Evolutionary conservation across 768 basidiomycete genomes (phyloP), one percentile per base, ranked within the genome.

Genomic region (Serendipita sp.): DNA sequence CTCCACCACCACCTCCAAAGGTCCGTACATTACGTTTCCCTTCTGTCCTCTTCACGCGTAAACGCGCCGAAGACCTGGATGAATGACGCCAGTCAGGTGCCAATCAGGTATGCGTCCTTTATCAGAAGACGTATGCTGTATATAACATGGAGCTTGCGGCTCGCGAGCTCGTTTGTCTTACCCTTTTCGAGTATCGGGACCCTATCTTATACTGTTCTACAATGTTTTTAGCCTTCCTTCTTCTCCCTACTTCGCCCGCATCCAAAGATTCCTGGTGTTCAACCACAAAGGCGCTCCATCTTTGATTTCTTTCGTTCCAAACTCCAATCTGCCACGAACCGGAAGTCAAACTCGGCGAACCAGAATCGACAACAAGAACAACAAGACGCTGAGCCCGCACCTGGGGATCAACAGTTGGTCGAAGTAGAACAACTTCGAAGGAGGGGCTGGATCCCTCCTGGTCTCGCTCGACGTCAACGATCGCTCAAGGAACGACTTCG

Each of bases 181-280:
- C 11, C 28, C 1, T 54, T 54, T 15, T 54, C 53, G 24, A 24
- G 1, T 54, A 54, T 30, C 1, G 11, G 11, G 16, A 51, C 5
- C 30, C 8, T 51, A 7, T 51, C 48, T 41, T 53, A 53, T 53
- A 53, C 18, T 53, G 32, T 53, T 5, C 7, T 24, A 7, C 18
- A 7, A n/a, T 53, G 10, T 16, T 37, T 32, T 24, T 60, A 60
- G 56, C 56, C 56, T n/a, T 60, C 56, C 56, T 60, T 60, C 35
- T 60, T 60, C 56, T 60, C 56, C 8, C 56, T 60, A 10, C 56
- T 60, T 38, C 56, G 56, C 16, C 56, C 56, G n/a, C 56, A 60
- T 37, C 56, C 56, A n/a, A 24, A 60, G 35, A n/a, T 60, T 32
- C 56, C 56, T 28, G 35, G 35, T 28, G 24, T 28, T 16, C 24